A percentile compares a stretch with the other conserved stretches of the same genome.
Evolutionary conservation across 176 grass and related monocot genomes (phyloP).

Genomic region (maize (Zea mays)): Zm-B73-REFERENCE-NAM-5.0 NC_050096.1:31763501-31764000

Average conservation of each 20-base stretch:
- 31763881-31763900: constrained; percentile 20
- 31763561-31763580: neutral
- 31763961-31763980: too few relatives aligned
- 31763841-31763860: neutral
- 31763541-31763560: too few relatives aligned
- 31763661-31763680: neutral
- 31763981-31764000: too few relatives aligned
- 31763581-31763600: constrained; percentile 44
- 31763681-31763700: too few relatives aligned
- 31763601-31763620: constrained; percentile 15
- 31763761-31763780: constrained; percentile 13
- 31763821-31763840: too few relatives aligned
- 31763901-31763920: constrained; percentile 52
- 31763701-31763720: constrained; percentile 15
- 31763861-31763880: neutral
- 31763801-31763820: constrained; percentile 49
- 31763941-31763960: neutral
- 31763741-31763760: neutral
- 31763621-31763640: neutral
- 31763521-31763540: neutral
- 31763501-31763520: neutral
- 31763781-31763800: constrained; percentile 24
- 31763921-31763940: constrained; percentile 27
- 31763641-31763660: constrained; percentile 17
- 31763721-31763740: constrained; percentile 5